Conservation (phyloP, 2,329 filamentous ascomycete species). For the Colletotrichum sp. region DNA sequence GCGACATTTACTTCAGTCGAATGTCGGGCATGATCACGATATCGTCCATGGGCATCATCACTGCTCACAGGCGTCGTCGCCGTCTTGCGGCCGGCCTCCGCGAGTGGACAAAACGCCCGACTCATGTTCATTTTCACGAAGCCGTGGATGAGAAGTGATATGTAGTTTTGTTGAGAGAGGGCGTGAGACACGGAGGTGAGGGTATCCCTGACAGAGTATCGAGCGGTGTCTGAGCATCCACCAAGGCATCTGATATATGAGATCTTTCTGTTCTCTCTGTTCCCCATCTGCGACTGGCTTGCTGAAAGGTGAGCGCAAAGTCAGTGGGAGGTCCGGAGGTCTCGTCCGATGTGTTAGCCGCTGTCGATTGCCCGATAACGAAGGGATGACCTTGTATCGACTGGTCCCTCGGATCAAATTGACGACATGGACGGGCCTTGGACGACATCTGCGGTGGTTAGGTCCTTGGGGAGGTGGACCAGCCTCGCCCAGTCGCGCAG, state of each 20-base stretch:
- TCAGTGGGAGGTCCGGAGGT: neutral
- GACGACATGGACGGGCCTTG: neutral
- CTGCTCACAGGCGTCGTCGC: neutral
- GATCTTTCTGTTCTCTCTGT: neutral
- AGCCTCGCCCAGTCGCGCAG: slow-evolving; percentile 14
- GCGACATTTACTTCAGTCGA: neutral
- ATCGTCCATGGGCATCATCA: neutral
- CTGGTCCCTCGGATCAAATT: neutral
- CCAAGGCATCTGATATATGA: slow-evolving; percentile 11
- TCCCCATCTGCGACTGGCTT: neutral
- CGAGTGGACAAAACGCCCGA: neutral
- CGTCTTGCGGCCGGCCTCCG: neutral
- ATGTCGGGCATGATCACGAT: neutral
- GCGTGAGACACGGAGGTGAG: slow-evolving; percentile 1
- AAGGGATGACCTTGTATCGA: slow-evolving; percentile 16
- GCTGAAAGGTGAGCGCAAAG: neutral
- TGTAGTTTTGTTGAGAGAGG: neutral
- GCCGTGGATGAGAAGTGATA: slow-evolving; percentile 10
- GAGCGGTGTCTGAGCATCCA: slow-evolving; percentile 8
- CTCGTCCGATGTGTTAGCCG: slow-evolving; percentile 8
- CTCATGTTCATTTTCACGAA: neutral
- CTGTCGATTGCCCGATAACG: slow-evolving; percentile 11
- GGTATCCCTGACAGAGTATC: slow-evolving; percentile 1
- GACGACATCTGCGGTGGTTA: neutral
- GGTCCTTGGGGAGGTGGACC: neutral